Conservation (phyloP, 2,329 filamentous ascomycete genomes). For the Immersiporthe knoxdaviesiana region DNA sequence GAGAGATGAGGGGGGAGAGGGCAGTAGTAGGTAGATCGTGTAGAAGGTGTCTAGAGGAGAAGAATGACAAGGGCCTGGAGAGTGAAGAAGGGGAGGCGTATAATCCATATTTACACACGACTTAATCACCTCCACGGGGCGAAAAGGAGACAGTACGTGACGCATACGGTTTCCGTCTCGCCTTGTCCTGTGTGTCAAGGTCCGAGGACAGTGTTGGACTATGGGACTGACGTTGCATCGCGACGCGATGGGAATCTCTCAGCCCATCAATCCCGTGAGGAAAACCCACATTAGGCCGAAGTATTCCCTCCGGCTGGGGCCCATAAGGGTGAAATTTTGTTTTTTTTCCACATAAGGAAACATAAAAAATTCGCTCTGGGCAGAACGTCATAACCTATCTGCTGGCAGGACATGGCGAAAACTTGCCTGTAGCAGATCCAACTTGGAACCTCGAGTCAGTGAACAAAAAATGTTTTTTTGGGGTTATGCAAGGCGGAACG, state of each 20-base stretch:
- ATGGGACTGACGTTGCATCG: conserved; percentile 24
- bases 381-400: conserved; percentile 5
- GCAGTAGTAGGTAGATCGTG: conserved; percentile 1
- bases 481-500: not conserved
- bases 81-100: conserved; percentile 6
- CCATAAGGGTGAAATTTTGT: not conserved
- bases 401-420: not conserved
- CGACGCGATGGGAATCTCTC: conserved; percentile 21
- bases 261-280: conserved; percentile 14
- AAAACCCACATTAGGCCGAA: conserved; percentile 5
- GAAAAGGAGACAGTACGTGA: conserved; percentile 21
- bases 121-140: conserved; percentile 21
- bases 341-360: not conserved
- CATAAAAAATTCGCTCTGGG: not conserved
- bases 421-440: not conserved
- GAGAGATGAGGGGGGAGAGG: not conserved
- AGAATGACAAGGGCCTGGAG: conserved; percentile 20
- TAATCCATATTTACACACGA: conserved; percentile 18
- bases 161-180: conserved; percentile 16
- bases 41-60: not conserved
- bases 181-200: conserved; percentile 16
- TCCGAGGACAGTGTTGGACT: conserved; percentile 10
- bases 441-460: conserved; percentile 1
- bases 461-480: not conserved
- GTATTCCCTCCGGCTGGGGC: not conserved